Evolutionary conservation across 108 stramenopile species (phyloP).

Genomic region (Cyclostephanos tholiformis): DNA sequence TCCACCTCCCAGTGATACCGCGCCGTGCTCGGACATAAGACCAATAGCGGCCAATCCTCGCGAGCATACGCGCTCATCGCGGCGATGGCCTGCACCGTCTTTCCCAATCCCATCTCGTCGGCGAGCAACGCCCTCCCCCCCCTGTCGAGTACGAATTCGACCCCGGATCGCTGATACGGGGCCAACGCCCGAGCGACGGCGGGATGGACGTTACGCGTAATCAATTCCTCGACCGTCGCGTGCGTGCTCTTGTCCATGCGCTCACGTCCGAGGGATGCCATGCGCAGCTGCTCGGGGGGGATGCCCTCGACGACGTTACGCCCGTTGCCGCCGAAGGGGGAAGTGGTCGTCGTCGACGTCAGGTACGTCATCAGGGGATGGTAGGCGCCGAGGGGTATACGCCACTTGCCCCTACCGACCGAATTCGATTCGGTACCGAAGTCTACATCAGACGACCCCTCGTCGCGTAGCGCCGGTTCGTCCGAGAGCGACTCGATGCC

Average conservation of each 20-base stretch:
- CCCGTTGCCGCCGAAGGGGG: slow-evolving; percentile 13
- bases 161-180: slow-evolving; percentile 85
- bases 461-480: background rate
- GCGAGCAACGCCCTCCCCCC: slow-evolving; percentile 81
- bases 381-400: slow-evolving; percentile 83
- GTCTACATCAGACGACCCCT: background rate
- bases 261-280: slow-evolving; percentile 75
- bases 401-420: slow-evolving; percentile 62
- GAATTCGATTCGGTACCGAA: background rate
- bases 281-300: slow-evolving; percentile 63
- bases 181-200: slow-evolving; percentile 69
- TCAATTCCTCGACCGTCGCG: slow-evolving; percentile 54
- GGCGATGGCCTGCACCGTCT: slow-evolving; percentile 93
- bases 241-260: slow-evolving; percentile 61
- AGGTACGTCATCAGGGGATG: slow-evolving; percentile 66
- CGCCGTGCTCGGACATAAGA: slow-evolving; percentile 90
- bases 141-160: slow-evolving; percentile 80
- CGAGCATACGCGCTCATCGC: slow-evolving; percentile 73
- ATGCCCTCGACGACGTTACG: slow-evolving; percentile 58
- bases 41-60: slow-evolving; percentile 91
- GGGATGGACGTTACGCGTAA: slow-evolving; percentile 60
- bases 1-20: slow-evolving; percentile 95
- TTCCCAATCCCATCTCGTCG: slow-evolving; percentile 77
- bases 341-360: background rate
- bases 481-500: slow-evolving; percentile 27